Evolutionary conservation across 202 grass and related monocot genomes (phyloP).

Genomic region (Miscanthus sacchariflorus): DNA sequence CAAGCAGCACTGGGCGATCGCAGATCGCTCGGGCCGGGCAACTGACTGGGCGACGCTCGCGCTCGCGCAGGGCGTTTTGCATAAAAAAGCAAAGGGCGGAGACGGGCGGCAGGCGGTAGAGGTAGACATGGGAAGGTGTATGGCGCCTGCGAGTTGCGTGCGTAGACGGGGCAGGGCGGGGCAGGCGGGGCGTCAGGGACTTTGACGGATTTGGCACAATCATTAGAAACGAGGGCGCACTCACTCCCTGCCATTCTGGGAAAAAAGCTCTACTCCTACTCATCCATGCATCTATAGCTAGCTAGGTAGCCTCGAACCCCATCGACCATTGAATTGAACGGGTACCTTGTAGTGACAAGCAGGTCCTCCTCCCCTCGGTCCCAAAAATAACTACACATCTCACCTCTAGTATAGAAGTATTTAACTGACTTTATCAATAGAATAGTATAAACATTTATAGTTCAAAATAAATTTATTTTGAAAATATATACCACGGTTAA

Average conservation of each 20-base stretch:
- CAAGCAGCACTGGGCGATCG: not conserved
- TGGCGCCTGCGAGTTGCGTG: not conserved
- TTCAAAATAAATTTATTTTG: too few species aligned
- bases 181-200: slow-evolving; percentile 12
- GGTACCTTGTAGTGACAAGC: too few species aligned
- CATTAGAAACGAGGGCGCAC: slow-evolving; percentile 87
- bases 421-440: too few species aligned
- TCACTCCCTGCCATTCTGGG: slow-evolving; percentile 79
- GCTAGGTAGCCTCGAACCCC: not conserved
- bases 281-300: not conserved
- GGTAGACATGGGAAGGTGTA: slow-evolving; percentile 53
- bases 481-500: too few species aligned
- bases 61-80: slow-evolving; percentile 39
- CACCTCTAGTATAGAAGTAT: too few species aligned
- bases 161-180: not conserved
- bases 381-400: too few species aligned
- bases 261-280: slow-evolving; percentile 30
- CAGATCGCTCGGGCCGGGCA: too few species aligned
- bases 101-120: slow-evolving; percentile 40
- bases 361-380: too few species aligned
- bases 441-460: too few species aligned
- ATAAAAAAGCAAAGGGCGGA: slow-evolving; percentile 43
- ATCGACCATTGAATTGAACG: not conserved
- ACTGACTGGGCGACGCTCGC: not conserved
- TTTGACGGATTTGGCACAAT: slow-evolving; percentile 94